A percentile compares a stretch with the other conserved stretches of the same genome.
Conservation (phyloP, 2,329 filamentous ascomycete genomes). For the Stenocarpella maydis region DNA sequence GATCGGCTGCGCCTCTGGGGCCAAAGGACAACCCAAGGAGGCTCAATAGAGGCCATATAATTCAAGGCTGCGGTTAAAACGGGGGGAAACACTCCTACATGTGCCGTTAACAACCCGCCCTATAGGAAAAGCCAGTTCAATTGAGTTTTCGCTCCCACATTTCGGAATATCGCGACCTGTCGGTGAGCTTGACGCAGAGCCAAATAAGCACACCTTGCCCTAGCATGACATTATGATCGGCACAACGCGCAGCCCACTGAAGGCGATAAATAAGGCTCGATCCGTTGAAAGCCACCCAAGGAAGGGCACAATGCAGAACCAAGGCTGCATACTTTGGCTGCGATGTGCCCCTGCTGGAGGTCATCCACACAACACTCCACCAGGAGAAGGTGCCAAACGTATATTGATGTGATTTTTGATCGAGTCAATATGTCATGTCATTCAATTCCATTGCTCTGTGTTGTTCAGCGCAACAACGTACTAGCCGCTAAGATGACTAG, state of each 20-base stretch:
- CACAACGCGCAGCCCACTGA: neutral
- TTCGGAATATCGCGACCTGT: slow-evolving; percentile 2
- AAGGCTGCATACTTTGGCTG: neutral
- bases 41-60: neutral
- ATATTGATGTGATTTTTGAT: neutral
- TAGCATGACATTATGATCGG: slow-evolving; percentile 13
- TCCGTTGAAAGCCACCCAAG: no score
- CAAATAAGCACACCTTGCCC: neutral
- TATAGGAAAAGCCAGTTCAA: neutral
- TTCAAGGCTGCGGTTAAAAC: neutral
- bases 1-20: neutral
- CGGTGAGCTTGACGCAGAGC: slow-evolving; percentile 12
- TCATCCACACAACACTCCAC: neutral
- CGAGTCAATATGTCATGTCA: neutral
- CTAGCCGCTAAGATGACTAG: neutral
- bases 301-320: neutral
- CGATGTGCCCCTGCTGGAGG: neutral
- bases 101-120: neutral
- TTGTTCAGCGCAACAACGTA: neutral
- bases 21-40: neutral
- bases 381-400: neutral
- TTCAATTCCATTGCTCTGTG: neutral
- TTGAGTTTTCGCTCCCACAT: neutral
- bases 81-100: neutral
- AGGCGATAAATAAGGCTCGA: no score